These are phyloP conservation scores for Daphne laureola DNA, from an alignment of 441 rosid genomes.

Conservation along the genomic window DNA sequence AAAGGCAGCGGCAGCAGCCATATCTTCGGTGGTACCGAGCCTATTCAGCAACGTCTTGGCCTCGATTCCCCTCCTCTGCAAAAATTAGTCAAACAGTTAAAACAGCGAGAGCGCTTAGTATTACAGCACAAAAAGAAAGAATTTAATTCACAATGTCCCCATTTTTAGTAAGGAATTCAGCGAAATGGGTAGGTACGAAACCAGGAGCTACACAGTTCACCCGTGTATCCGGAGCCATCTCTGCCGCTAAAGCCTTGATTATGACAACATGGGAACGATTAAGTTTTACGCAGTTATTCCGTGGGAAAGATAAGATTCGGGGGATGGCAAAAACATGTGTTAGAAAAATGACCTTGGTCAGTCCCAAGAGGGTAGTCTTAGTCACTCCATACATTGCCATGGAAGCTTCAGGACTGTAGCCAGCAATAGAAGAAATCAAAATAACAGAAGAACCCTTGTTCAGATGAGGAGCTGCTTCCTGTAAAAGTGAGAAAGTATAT, in stretches of 20 bases:
- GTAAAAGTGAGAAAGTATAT: conserved; percentile 9
- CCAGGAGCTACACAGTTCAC: conserved; percentile 89
- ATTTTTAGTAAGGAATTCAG: conserved; percentile 47
- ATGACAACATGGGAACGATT: background rate
- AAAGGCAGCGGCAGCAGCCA: conserved; percentile 85
- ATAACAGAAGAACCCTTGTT: conserved; percentile 73
- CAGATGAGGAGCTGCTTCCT: conserved; percentile 81
- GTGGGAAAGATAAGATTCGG: background rate
- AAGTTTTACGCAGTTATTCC: no score
- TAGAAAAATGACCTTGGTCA: conserved; percentile 54
- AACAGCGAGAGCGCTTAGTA: background rate
- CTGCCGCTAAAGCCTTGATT: conserved; percentile 70
- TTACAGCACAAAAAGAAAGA: background rate
- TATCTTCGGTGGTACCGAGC: conserved; percentile 75
- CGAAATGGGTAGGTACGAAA: conserved; percentile 81
- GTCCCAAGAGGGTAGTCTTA: conserved; percentile 88
- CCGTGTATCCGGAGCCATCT: conserved; percentile 77
- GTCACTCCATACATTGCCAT: conserved; percentile 95
- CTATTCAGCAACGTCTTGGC: conserved; percentile 58
- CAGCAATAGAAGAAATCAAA: conserved; percentile 71
- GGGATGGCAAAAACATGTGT: background rate
- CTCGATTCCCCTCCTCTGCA: conserved; percentile 46
- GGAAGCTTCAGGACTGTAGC: conserved; percentile 47
- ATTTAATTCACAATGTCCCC: conserved; percentile 39
- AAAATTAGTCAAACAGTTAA: conserved; percentile 7